These are phyloP conservation scores for Cyberlindnera japonica DNA, from an alignment of 805 yeast species.

Conservation along the genomic window DNA sequence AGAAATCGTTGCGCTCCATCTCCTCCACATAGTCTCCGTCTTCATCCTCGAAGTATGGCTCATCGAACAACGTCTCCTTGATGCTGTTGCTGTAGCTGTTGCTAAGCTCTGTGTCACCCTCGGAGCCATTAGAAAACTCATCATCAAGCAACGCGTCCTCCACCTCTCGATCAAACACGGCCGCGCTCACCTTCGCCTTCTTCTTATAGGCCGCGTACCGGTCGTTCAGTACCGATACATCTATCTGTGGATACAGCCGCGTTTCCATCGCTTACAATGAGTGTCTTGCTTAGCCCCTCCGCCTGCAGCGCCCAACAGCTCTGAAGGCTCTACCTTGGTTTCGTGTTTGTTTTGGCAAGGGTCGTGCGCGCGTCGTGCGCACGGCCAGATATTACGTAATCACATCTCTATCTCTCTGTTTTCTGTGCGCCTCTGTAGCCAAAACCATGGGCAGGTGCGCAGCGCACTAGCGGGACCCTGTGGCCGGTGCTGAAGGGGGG, in stretches of 20 bases:
- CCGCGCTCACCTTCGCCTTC: not conserved
- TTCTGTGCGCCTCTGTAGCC: no score
- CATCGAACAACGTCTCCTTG: not conserved
- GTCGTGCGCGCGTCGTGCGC: no score
- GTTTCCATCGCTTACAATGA: no score
- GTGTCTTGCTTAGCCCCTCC: no score
- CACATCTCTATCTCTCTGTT: no score
- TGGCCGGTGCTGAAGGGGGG: no score
- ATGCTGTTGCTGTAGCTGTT: not conserved
- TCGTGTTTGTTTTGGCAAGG: no score
- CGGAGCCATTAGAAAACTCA: not conserved
- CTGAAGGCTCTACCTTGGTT: no score
- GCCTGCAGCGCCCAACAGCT: no score
- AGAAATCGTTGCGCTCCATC: not conserved
- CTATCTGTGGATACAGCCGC: not conserved
- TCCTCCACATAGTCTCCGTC: slow-evolving; percentile 1
- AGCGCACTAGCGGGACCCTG: no score
- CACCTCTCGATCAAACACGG: not conserved
- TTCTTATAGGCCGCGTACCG: not conserved
- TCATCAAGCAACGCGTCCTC: slow-evolving; percentile 2
- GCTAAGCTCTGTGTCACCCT: not conserved
- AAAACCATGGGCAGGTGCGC: no score
- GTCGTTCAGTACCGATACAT: not conserved
- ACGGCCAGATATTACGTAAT: no score
- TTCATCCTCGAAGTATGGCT: not conserved